Percentiles rank a stretch among this genome's conserved stretches.
Conservation (phyloP, 108 stramenopile species). For the Schizochytrium sp. region DNA sequence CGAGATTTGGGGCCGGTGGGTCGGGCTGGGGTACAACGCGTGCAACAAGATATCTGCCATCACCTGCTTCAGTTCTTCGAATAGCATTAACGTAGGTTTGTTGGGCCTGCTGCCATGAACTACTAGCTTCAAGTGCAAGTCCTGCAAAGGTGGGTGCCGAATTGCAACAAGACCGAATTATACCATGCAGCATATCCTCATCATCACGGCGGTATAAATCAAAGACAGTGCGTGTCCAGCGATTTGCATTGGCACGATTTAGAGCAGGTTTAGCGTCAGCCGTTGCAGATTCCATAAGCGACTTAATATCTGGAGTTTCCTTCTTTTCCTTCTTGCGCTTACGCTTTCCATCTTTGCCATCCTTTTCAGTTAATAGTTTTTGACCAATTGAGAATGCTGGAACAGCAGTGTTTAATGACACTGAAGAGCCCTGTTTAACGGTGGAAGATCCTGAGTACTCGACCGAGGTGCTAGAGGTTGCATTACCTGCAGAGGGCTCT, state of each 20-base stretch:
- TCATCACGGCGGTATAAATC: neutral
- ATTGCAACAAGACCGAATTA: neutral
- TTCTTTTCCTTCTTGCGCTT: conserved; percentile 52
- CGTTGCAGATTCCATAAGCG: conserved; percentile 18
- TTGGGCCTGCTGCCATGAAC: conserved; percentile 6
- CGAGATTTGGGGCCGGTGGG: too few species aligned
- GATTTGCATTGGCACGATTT: conserved; percentile 19
- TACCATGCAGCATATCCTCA: conserved; percentile 50
- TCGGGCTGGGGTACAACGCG: neutral
- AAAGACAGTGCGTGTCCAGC: conserved; percentile 24
- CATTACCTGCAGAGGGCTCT: neutral
- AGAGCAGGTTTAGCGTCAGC: conserved; percentile 5
- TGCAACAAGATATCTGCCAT: conserved; percentile 36
- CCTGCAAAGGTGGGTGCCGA: conserved; percentile 43
- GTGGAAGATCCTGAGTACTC: too few species aligned
- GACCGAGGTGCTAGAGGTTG: too few species aligned
- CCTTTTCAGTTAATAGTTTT: neutral
- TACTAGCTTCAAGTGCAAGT: neutral
- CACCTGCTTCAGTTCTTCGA: conserved; percentile 17
- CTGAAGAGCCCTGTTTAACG: too few species aligned
- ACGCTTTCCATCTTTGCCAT: neutral
- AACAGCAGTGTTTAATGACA: too few species aligned
- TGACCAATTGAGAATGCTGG: neutral
- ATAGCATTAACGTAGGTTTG: conserved; percentile 32
- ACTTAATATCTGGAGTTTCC: too few species aligned